phyloP scores from a whole-genome alignment of 345 rosid species.

The Populus ilicifolia region DNA sequence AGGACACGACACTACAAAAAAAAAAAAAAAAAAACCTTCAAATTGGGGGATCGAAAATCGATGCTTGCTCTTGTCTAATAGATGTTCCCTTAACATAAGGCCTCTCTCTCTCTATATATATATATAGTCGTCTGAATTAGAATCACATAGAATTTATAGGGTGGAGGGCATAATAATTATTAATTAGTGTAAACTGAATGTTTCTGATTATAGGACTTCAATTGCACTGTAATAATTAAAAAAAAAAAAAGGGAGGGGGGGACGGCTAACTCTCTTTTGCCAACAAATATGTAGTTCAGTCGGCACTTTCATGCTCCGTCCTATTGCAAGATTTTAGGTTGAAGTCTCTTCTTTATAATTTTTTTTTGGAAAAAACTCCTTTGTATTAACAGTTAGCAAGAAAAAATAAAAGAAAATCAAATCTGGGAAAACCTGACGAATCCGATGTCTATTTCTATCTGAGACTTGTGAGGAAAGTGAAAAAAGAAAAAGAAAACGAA shows the following conservation, averaged over 20 bases:
- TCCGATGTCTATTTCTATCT: too few species aligned
- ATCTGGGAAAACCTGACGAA: too few species aligned
- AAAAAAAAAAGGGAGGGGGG: not conserved
- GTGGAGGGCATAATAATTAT: slow-evolving; percentile 14
- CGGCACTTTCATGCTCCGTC: too few species aligned
- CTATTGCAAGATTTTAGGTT: too few species aligned
- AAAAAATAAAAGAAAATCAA: too few species aligned
- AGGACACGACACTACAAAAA: slow-evolving; percentile 14
- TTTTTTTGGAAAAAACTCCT: too few species aligned
- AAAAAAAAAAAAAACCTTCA: not conserved
- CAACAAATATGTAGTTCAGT: too few species aligned
- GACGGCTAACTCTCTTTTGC: too few species aligned
- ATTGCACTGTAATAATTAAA: too few species aligned
- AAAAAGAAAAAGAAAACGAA: too few species aligned
- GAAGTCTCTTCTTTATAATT: too few species aligned
- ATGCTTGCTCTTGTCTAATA: slow-evolving; percentile 27
- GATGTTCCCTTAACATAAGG: slow-evolving; percentile 27
- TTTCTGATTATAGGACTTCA: not conserved
- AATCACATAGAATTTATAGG: slow-evolving; percentile 8
- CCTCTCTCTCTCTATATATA: slow-evolving; percentile 3
- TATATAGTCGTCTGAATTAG: slow-evolving; percentile 21
- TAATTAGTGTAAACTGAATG: not conserved
- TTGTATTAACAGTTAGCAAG: not conserved
- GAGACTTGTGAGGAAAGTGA: not conserved
- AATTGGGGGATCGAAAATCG: slow-evolving; percentile 11